These are phyloP conservation scores for Corymbia maculata DNA, from an alignment of 345 rosid species.

Conservation along the genomic window DNA sequence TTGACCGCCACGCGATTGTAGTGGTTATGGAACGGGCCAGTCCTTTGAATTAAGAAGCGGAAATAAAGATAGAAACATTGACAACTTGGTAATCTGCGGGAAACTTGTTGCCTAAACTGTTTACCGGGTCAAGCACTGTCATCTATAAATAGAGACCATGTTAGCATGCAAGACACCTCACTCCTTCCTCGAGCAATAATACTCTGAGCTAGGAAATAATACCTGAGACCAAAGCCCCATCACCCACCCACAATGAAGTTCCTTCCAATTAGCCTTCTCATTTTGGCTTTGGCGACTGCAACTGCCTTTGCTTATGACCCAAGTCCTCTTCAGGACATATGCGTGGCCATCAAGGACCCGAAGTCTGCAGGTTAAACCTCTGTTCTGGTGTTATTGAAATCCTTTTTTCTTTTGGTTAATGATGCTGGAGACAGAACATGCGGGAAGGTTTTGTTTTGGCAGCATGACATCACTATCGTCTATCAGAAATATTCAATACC, in stretches of 20 bases:
- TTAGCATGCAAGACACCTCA: neutral
- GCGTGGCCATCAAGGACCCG: slow-evolving; percentile 5
- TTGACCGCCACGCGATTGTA: too few relatives aligned
- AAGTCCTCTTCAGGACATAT: slow-evolving; percentile 16
- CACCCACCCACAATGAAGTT: neutral
- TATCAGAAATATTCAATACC: too few relatives aligned
- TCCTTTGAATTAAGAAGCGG: too few relatives aligned
- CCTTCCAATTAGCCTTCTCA: neutral
- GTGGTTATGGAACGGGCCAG: too few relatives aligned
- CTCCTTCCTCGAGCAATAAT: neutral
- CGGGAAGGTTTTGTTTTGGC: too few relatives aligned
- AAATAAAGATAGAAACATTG: too few relatives aligned
- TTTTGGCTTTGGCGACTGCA: neutral
- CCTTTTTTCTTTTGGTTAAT: neutral
- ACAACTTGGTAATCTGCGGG: too few relatives aligned
- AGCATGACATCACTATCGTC: too few relatives aligned
- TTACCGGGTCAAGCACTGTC: neutral
- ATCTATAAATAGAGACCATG: neutral
- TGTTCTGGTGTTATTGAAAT: neutral
- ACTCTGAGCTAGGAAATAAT: too few relatives aligned
- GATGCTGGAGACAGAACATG: neutral
- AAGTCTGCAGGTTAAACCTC: neutral
- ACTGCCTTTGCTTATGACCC: slow-evolving; percentile 11
- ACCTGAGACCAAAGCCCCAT: neutral
- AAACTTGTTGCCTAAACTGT: too few relatives aligned